Evolutionary conservation across 1,139 yeast species (phyloP).

Genomic region (Meyerozyma sp.): DNA sequence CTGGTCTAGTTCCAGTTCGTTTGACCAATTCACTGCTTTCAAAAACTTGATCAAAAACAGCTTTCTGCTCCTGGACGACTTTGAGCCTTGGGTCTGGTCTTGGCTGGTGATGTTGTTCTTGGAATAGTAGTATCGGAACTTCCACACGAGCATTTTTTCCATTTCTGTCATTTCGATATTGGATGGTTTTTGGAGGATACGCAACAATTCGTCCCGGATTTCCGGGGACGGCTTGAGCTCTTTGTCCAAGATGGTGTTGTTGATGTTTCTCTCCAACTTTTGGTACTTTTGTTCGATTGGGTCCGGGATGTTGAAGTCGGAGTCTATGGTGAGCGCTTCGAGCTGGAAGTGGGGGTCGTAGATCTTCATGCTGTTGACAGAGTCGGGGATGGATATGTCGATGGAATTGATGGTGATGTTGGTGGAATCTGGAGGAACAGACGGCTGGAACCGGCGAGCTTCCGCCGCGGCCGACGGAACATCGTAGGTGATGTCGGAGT

Average conservation of each 20-base stretch:
- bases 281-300: conserved; percentile 88
- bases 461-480: conserved; percentile 7
- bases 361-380: conserved; percentile 15
- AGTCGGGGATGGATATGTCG: conserved; percentile 24
- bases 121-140: conserved; percentile 79
- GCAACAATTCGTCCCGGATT: conserved; percentile 65
- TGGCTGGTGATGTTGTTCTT: conserved; percentile 40
- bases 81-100: conserved; percentile 6
- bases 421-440: conserved; percentile 6
- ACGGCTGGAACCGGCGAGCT: not conserved
- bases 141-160: conserved; percentile 89
- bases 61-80: conserved; percentile 21
- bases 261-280: conserved; percentile 70
- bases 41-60: conserved; percentile 79
- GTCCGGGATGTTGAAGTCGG: conserved; percentile 25
- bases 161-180: conserved; percentile 75
- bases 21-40: conserved; percentile 85
- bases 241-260: conserved; percentile 69
- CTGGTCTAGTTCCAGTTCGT: conserved; percentile 72
- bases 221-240: conserved; percentile 88
- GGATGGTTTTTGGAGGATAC: conserved; percentile 72
- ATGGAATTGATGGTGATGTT: conserved; percentile 30
- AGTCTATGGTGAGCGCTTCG: conserved; percentile 4
- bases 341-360: conserved; percentile 37
- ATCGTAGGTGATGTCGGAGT: conserved; percentile 47